phyloP scores from a whole-genome alignment of 495 filamentous ascomycete genomes.

The Chaetomium fimeti region DNA sequence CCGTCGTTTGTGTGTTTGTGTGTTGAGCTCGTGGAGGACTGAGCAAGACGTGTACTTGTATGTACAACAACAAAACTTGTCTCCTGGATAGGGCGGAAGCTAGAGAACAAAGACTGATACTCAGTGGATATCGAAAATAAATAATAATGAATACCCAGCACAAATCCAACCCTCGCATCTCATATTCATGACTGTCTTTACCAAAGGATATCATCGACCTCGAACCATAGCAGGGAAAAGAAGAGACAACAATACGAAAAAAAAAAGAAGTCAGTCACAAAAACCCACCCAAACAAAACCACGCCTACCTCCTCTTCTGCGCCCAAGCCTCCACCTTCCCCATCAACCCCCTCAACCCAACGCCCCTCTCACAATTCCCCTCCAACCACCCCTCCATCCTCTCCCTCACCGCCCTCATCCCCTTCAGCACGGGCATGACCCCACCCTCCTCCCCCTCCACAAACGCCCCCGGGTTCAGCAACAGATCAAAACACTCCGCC shows the following conservation, averaged over 20 bases:
- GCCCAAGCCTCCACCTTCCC: conserved; percentile 63
- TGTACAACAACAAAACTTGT: neutral
- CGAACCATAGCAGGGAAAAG: conserved; percentile 9
- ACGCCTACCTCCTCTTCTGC: conserved; percentile 29
- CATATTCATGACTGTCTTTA: conserved; percentile 3
- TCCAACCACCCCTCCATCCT: conserved; percentile 85
- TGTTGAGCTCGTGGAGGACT: neutral
- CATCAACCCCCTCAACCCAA: conserved; percentile 69
- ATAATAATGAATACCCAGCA: conserved; percentile 18
- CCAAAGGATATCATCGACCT: conserved; percentile 21
- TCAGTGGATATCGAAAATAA: conserved; percentile 1
- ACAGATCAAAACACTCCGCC: conserved; percentile 75
- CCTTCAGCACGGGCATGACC: conserved; percentile 64
- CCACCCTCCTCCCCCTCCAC: conserved; percentile 58
- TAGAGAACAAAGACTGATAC: neutral
- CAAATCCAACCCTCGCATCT: neutral
- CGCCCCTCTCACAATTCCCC: conserved; percentile 75
- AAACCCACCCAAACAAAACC: conserved; percentile 1
- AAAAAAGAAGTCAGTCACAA: neutral
- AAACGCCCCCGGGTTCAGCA: conserved; percentile 74
- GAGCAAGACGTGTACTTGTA: neutral
- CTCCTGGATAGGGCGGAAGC: neutral
- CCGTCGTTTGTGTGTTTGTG: neutral
- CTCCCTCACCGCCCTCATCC: conserved; percentile 64
- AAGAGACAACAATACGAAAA: conserved; percentile 2